Percentiles rank a stretch among this genome's conserved stretches.
Evolutionary conservation across 2,329 filamentous ascomycete genomes (phyloP).

Genomic region (Samsoniella hepiali): DNA sequence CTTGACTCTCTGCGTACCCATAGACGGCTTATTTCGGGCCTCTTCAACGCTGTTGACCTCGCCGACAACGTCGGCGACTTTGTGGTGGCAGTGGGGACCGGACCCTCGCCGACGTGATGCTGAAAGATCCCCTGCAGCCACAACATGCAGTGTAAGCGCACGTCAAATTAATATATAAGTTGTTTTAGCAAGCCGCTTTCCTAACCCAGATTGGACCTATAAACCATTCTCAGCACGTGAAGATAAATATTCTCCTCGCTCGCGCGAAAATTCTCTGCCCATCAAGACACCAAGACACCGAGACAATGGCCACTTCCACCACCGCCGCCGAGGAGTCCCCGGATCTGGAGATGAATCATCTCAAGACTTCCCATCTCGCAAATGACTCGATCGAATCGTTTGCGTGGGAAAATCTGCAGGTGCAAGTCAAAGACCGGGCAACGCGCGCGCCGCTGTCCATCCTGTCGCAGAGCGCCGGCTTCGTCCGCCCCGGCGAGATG

Average conservation of each 20-base stretch:
- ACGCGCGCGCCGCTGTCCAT: conserved; percentile 20
- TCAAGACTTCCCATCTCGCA: conserved; percentile 44
- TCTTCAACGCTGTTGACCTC: neutral
- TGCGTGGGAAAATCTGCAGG: conserved; percentile 62
- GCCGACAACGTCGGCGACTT: neutral
- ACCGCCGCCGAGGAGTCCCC: neutral
- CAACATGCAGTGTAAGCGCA: neutral
- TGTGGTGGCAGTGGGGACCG: neutral
- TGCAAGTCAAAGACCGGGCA: conserved; percentile 66
- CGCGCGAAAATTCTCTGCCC: neutral
- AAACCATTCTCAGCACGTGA: neutral
- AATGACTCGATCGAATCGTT: conserved; percentile 64
- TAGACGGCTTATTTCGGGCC: no score
- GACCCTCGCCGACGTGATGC: neutral
- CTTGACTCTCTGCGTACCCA: no score
- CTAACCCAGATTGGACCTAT: neutral
- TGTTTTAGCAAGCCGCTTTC: neutral
- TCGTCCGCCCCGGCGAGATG: conserved; percentile 55
- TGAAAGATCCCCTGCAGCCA: neutral
- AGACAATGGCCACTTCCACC: neutral
- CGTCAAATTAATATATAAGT: neutral
- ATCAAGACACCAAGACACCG: neutral
- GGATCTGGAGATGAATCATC: conserved; percentile 18
- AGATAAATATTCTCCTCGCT: neutral
- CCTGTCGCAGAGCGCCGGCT: conserved; percentile 20